These are phyloP conservation scores for Castanea mollissima DNA, from an alignment of 306 rosid species.

Conservation along the genomic window DNA sequence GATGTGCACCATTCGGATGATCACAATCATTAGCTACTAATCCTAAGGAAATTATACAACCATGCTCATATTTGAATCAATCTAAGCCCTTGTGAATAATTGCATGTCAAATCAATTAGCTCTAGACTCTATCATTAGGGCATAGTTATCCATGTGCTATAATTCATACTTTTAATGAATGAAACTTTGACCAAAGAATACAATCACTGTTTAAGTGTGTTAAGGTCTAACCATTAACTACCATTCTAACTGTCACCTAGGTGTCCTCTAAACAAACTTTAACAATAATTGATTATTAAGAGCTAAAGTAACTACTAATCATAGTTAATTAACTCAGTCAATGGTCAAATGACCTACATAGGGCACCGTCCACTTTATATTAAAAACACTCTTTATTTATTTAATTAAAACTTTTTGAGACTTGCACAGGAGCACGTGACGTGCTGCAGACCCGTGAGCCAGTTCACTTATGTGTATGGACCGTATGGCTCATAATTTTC, in stretches of 20 bases:
- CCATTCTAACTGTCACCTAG: slow-evolving; percentile 1
- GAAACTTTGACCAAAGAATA: background rate
- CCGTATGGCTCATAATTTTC: too few species aligned
- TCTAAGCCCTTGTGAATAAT: background rate
- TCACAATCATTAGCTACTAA: slow-evolving; percentile 12
- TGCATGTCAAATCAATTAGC: background rate
- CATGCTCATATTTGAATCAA: slow-evolving; percentile 3
- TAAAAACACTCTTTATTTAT: background rate
- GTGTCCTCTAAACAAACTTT: background rate
- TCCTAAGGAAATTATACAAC: background rate
- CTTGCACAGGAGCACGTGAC: slow-evolving; percentile 45
- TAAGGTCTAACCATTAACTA: background rate
- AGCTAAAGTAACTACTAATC: background rate
- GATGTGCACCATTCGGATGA: background rate
- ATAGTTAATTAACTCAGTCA: background rate
- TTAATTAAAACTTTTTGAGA: slow-evolving; percentile 13
- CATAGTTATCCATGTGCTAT: slow-evolving; percentile 9
- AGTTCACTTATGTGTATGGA: background rate
- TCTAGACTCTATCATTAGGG: background rate
- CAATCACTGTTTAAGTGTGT: too few species aligned
- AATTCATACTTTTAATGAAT: background rate
- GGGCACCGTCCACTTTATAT: too few species aligned
- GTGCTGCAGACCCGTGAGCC: slow-evolving; percentile 39
- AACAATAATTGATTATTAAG: slow-evolving; percentile 2
- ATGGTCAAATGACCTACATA: slow-evolving; percentile 2